Percentiles rank a stretch among this genome's conserved stretches.
Evolutionary conservation across 805 yeast species (phyloP).

Genomic region (Pichia ethanolica): DNA sequence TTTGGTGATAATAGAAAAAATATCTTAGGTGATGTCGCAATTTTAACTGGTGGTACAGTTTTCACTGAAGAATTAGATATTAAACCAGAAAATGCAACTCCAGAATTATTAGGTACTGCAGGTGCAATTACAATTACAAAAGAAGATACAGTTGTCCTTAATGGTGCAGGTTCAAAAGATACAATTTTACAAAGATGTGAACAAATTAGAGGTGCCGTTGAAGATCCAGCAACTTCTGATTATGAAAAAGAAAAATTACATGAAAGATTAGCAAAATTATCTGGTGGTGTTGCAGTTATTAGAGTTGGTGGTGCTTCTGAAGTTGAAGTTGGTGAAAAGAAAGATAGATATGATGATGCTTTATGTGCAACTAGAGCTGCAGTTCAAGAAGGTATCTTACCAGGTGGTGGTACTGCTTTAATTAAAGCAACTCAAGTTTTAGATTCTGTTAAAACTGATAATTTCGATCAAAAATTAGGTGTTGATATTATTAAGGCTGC

Average conservation of each 20-base stretch:
- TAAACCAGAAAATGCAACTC: conserved; percentile 90
- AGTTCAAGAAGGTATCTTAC: conserved; percentile 95
- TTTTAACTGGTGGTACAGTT: conserved; percentile 87
- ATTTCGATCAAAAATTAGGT: conserved; percentile 96
- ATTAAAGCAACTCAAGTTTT: conserved; percentile 81
- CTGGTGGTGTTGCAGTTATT: conserved; percentile 97
- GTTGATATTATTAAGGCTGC: conserved; percentile 90
- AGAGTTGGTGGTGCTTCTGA: conserved; percentile 97
- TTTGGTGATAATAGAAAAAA: conserved; percentile 98
- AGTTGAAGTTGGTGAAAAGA: conserved; percentile 98
- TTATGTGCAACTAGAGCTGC: conserved; percentile 98
- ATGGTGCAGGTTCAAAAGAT: conserved; percentile 86
- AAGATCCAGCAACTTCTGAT: conserved; percentile 68
- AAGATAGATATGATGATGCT: conserved; percentile 98
- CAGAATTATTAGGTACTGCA: conserved; percentile 83
- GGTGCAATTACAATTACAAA: conserved; percentile 89
- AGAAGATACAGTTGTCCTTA: conserved; percentile 90
- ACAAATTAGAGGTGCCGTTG: conserved; percentile 80
- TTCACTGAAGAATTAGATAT: conserved; percentile 90
- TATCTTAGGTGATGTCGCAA: conserved; percentile 91
- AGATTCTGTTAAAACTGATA: conserved; percentile 62
- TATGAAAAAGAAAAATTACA: conserved; percentile 96
- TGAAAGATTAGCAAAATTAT: conserved; percentile 93
- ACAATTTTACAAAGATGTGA: conserved; percentile 80
- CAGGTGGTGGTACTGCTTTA: conserved; percentile 99